Evolutionary conservation across 2,329 filamentous ascomycete genomes (phyloP).

Genomic region (Fusarium piperis): DNA sequence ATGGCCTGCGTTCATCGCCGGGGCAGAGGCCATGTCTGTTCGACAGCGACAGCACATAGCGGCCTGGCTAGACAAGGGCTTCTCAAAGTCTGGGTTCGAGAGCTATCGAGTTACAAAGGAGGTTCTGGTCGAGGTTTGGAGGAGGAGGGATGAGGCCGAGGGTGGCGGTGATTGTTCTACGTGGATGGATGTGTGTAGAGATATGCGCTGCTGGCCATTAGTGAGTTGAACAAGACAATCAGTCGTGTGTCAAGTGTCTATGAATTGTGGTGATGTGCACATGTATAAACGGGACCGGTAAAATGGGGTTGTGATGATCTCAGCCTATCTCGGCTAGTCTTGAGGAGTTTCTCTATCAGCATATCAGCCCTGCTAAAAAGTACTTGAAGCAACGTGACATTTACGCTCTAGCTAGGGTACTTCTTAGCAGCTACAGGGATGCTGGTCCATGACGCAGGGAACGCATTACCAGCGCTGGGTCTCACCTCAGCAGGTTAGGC

Average conservation of each 20-base stretch:
- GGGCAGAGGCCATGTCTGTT: constrained; percentile 28
- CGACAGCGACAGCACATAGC: constrained; percentile 24
- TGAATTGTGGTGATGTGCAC: neutral
- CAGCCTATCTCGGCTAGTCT: too few species aligned
- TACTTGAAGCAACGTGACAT: neutral
- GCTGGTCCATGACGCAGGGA: neutral
- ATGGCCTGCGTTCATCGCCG: constrained; percentile 35
- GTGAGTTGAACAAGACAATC: constrained; percentile 6
- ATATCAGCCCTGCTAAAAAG: neutral
- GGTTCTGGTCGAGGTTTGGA: constrained; percentile 32
- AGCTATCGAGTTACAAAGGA: constrained; percentile 31
- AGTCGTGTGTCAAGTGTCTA: neutral
- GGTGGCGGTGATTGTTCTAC: constrained; percentile 25
- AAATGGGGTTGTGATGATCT: neutral
- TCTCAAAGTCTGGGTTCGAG: constrained; percentile 31
- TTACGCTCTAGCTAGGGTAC: neutral
- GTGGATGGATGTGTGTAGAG: constrained; percentile 40
- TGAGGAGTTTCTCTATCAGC: too few species aligned
- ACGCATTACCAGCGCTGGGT: neutral
- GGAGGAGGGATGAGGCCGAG: constrained; percentile 28
- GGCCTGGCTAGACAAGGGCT: constrained; percentile 35
- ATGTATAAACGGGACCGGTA: neutral
- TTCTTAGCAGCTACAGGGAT: neutral
- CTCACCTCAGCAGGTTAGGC: neutral
- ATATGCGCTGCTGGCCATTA: constrained; percentile 31